Percentiles rank a stretch among this genome's conserved stretches.
phyloP scores from a whole-genome alignment of 108 stramenopile genomes.

The Fragilaria crotonensis region DNA sequence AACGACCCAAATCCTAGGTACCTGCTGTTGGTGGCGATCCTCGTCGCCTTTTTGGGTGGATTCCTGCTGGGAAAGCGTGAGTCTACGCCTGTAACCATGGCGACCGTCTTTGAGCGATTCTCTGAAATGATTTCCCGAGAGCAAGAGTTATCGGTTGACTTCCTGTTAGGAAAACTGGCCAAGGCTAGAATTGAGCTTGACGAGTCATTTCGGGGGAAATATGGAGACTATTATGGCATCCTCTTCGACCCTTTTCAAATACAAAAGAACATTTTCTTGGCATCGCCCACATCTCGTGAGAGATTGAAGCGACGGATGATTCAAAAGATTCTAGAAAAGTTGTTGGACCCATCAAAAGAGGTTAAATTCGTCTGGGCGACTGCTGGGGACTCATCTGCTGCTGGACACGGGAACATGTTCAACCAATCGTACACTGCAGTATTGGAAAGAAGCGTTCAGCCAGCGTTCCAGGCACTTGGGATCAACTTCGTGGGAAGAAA shows the following conservation, averaged over 20 bases:
- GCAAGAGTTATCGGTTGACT: neutral
- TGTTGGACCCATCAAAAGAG: neutral
- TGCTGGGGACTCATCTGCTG: constrained; percentile 69
- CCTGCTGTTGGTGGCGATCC: neutral
- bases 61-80: neutral
- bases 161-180: neutral
- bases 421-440: constrained; percentile 60
- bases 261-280: neutral
- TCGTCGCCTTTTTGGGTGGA: neutral
- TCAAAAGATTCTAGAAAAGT: neutral
- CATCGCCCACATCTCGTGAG: neutral
- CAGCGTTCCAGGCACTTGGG: constrained; percentile 20
- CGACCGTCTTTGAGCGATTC: neutral
- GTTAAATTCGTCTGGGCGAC: constrained; percentile 57
- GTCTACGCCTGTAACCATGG: neutral
- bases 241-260: neutral
- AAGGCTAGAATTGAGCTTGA: neutral
- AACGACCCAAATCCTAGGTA: neutral
- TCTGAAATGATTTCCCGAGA: neutral
- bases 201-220: neutral
- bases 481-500: constrained; percentile 29
- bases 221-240: constrained; percentile 3
- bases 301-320: neutral
- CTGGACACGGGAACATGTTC: constrained; percentile 73
- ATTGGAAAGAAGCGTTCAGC: constrained; percentile 31